These are phyloP conservation scores for Daldinia decipiens DNA, from an alignment of 495 filamentous ascomycete genomes.

Conservation along the genomic window DNA sequence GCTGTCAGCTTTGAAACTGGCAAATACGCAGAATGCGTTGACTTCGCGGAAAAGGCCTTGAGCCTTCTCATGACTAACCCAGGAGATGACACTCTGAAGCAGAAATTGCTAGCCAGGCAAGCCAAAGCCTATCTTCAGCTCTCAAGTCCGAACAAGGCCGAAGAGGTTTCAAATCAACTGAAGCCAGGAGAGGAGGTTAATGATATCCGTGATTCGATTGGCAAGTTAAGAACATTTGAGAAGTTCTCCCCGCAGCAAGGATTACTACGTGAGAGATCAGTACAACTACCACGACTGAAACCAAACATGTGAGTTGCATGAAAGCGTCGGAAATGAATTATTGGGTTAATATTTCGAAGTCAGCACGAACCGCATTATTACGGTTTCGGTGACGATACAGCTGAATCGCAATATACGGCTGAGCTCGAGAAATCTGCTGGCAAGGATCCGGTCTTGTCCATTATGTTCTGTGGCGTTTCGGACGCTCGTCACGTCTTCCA, in stretches of 20 bases:
- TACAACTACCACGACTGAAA: conserved; percentile 43
- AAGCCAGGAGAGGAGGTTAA: conserved; percentile 2
- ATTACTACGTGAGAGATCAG: conserved; percentile 24
- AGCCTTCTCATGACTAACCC: conserved; percentile 20
- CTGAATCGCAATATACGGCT: conserved; percentile 41
- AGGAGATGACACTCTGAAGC: conserved; percentile 13
- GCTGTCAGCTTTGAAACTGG: conserved; percentile 50
- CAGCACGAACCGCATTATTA: conserved; percentile 38
- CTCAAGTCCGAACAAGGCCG: conserved; percentile 35
- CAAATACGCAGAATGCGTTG: conserved; percentile 42
- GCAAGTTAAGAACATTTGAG: background rate
- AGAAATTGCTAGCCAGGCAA: conserved; percentile 44
- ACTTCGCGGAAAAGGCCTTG: conserved; percentile 43
- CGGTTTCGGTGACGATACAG: conserved; percentile 45
- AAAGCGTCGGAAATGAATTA: background rate
- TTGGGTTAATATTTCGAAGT: conserved; percentile 20
- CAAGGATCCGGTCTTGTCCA: conserved; percentile 35
- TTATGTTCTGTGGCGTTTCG: conserved; percentile 50
- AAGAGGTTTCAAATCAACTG: conserved; percentile 30
- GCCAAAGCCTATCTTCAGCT: conserved; percentile 47
- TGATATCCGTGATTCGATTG: conserved; percentile 12
- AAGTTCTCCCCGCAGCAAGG: background rate
- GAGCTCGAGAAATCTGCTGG: conserved; percentile 22
- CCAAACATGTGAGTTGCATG: conserved; percentile 35
- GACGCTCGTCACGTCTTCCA: conserved; percentile 51